These are phyloP conservation scores for Amauroascus niger DNA, from an alignment of 2,329 filamentous ascomycete genomes.

Conservation along the genomic window DNA sequence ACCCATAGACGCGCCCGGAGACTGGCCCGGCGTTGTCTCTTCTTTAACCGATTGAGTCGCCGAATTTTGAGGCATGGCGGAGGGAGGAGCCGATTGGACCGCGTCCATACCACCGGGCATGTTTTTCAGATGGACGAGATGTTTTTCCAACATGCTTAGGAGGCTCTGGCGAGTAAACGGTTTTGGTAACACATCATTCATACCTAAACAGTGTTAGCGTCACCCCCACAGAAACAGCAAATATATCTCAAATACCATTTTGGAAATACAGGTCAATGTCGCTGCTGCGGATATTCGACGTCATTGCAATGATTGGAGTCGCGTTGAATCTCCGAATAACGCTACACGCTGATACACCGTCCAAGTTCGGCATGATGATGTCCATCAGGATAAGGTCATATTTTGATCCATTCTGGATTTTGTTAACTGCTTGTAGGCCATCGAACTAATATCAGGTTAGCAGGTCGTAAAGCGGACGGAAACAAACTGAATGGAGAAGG, in stretches of 20 bases:
- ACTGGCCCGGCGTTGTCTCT: slow-evolving; percentile 54
- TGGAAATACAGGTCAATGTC: slow-evolving; percentile 97
- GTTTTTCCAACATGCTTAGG: slow-evolving; percentile 76
- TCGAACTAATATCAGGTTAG: slow-evolving; percentile 51
- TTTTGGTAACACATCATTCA: slow-evolving; percentile 96
- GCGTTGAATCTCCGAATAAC: slow-evolving; percentile 81
- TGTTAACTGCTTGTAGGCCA: slow-evolving; percentile 82
- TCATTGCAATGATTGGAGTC: slow-evolving; percentile 93
- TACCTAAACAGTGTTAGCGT: slow-evolving; percentile 49
- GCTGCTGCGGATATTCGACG: slow-evolving; percentile 91
- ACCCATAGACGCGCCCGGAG: slow-evolving; percentile 48
- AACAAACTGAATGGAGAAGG: neutral
- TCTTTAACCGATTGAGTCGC: slow-evolving; percentile 50
- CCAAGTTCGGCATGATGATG: slow-evolving; percentile 94
- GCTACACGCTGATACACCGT: slow-evolving; percentile 88
- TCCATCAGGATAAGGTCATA: slow-evolving; percentile 74
- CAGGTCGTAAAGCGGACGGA: neutral
- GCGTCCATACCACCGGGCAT: slow-evolving; percentile 49
- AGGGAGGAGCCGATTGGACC: slow-evolving; percentile 31
- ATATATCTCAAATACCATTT: slow-evolving; percentile 58
- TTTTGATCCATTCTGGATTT: slow-evolving; percentile 58
- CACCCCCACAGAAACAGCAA: neutral
- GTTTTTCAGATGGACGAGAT: slow-evolving; percentile 74
- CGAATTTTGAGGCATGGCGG: slow-evolving; percentile 43
- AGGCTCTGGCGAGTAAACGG: slow-evolving; percentile 88